phyloP scores from a whole-genome alignment of 164 flowering plant genomes.

The Vitis rupestris region DNA sequence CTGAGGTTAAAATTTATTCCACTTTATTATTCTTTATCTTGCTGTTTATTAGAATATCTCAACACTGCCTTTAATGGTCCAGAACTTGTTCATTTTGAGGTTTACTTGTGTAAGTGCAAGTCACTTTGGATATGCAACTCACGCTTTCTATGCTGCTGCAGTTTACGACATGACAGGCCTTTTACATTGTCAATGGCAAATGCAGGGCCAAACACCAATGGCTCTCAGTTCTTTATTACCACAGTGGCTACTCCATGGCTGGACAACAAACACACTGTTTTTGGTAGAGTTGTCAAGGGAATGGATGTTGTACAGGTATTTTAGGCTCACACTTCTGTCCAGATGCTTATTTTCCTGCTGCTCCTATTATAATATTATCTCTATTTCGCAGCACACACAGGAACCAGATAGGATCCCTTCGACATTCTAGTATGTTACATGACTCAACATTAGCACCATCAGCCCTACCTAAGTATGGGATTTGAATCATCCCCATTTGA shows the following conservation, averaged over 20 bases:
- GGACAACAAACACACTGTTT: constrained; percentile 96
- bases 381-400: neutral
- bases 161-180: constrained; percentile 96
- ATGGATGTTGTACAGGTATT: constrained; percentile 99
- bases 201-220: constrained; percentile 97
- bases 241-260: constrained; percentile 99
- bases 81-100: too few species aligned
- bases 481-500: too few species aligned
- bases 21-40: too few species aligned
- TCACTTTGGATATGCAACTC: too few species aligned
- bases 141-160: constrained; percentile 32
- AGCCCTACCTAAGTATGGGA: too few species aligned
- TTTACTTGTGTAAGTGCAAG: too few species aligned
- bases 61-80: too few species aligned
- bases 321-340: neutral
- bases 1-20: too few species aligned
- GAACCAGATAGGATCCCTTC: neutral
- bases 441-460: too few species aligned
- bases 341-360: neutral
- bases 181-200: constrained; percentile 98
- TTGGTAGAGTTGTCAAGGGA: constrained; percentile 93
- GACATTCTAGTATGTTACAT: neutral
- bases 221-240: constrained; percentile 96
- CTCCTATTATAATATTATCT: neutral
- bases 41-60: too few species aligned